Percentiles rank a stretch among this genome's conserved stretches.
phyloP scores from a whole-genome alignment of 495 filamentous ascomycete species.

The Cudoniella acicularis region DNA sequence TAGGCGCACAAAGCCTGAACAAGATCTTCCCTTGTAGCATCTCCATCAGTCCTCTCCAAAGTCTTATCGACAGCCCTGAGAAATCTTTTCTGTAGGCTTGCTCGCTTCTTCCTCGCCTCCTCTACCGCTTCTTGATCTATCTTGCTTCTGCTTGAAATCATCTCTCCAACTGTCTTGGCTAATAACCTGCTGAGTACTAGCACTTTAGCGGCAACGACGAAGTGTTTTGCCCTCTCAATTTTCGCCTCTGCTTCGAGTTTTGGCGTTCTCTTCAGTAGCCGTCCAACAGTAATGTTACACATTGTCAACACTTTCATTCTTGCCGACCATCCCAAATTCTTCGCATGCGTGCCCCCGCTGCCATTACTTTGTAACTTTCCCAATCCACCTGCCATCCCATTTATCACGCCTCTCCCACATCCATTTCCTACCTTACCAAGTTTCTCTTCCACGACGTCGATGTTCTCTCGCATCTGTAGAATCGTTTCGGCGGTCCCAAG shows the following conservation, averaged over 20 bases:
- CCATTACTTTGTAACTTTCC: conserved; percentile 48
- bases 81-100: conserved; percentile 55
- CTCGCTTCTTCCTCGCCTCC: conserved; percentile 58
- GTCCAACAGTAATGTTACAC: conserved; percentile 34
- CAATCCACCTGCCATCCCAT: conserved; percentile 61
- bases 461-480: conserved; percentile 78
- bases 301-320: conserved; percentile 38
- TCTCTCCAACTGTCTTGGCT: conserved; percentile 60
- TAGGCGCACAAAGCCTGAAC: conserved; percentile 76
- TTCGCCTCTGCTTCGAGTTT: not conserved
- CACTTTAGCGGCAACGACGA: conserved; percentile 72
- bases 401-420: conserved; percentile 72
- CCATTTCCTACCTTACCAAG: conserved; percentile 68
- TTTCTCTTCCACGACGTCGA: conserved; percentile 65
- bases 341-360: conserved; percentile 38
- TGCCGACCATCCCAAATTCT: conserved; percentile 26
- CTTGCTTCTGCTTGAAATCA: conserved; percentile 31
- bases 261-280: conserved; percentile 26
- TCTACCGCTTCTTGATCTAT: conserved; percentile 49
- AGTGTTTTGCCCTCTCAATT: conserved; percentile 49
- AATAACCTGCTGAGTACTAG: conserved; percentile 71
- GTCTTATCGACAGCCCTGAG: conserved; percentile 63
- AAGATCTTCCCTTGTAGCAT: conserved; percentile 43
- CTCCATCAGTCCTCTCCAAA: conserved; percentile 46
- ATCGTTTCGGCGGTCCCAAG: conserved; percentile 91